Evolutionary conservation across 1,284 basidiomycete genomes (phyloP).

Genomic region (Tremellales sp.): DNA sequence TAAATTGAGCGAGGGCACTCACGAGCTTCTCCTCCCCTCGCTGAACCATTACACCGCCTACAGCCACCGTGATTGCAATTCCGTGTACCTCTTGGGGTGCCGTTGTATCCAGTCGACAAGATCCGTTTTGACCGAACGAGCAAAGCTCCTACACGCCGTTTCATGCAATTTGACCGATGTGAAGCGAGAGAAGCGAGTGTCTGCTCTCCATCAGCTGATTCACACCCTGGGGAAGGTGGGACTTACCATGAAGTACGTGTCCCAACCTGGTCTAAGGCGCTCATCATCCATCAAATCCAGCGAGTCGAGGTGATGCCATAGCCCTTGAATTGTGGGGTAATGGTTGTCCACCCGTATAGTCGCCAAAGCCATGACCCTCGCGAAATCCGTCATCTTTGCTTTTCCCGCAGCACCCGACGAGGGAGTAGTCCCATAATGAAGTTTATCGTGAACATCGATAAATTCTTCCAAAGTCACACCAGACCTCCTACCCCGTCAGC

Average conservation of each 20-base stretch:
- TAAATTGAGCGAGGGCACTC: slow-evolving; percentile 15
- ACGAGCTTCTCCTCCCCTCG: slow-evolving; percentile 54
- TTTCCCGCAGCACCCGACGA: slow-evolving; percentile 4
- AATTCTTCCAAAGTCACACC: slow-evolving; percentile 63
- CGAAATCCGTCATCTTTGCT: slow-evolving; percentile 39
- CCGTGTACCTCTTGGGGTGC: slow-evolving; percentile 80
- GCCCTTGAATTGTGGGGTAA: slow-evolving; percentile 56
- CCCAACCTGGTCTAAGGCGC: slow-evolving; percentile 81
- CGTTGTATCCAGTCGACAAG: slow-evolving; percentile 97
- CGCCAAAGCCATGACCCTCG: slow-evolving; percentile 28
- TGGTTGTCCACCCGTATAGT: slow-evolving; percentile 70
- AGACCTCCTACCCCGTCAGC: slow-evolving; percentile 17
- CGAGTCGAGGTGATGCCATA: slow-evolving; percentile 63
- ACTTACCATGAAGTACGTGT: slow-evolving; percentile 88
- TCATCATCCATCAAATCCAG: slow-evolving; percentile 68
- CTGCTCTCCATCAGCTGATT: slow-evolving; percentile 49
- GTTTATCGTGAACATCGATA: slow-evolving; percentile 59
- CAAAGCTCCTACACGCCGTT: slow-evolving; percentile 89
- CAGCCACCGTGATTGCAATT: slow-evolving; percentile 91
- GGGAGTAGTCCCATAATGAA: slow-evolving; percentile 41
- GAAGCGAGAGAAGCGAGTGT: slow-evolving; percentile 83
- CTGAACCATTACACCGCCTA: slow-evolving; percentile 65
- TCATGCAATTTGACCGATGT: slow-evolving; percentile 93
- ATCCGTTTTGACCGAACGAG: slow-evolving; percentile 78
- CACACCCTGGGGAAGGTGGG: not conserved